phyloP scores from a whole-genome alignment of 331 rosid species.

The Phaseolus coccineus region DNA sequence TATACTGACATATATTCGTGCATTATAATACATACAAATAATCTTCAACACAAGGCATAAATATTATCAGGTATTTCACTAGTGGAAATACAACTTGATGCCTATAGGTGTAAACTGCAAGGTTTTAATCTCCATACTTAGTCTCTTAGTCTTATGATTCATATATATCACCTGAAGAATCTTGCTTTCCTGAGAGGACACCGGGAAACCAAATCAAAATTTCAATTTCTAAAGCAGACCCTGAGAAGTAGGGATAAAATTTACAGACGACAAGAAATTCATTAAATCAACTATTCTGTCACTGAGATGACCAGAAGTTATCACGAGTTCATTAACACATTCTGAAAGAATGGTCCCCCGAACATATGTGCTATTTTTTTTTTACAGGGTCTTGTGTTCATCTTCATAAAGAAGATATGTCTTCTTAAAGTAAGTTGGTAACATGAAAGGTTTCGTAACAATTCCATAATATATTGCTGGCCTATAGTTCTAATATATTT shows the following conservation, averaged over 20 bases:
- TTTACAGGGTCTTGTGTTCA: background rate
- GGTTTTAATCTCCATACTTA: slow-evolving; percentile 4
- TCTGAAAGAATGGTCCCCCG: background rate
- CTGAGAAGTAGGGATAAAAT: background rate
- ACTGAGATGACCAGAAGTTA: slow-evolving; percentile 14
- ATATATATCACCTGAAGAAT: slow-evolving; percentile 17
- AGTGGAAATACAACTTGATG: slow-evolving; percentile 14
- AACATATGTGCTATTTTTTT: background rate
- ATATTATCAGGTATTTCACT: slow-evolving; percentile 26
- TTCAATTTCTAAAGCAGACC: slow-evolving; percentile 19
- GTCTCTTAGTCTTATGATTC: background rate
- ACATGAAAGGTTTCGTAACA: background rate
- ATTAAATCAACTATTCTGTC: background rate
- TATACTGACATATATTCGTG: background rate
- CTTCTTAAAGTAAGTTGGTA: background rate
- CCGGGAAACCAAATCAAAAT: slow-evolving; percentile 10
- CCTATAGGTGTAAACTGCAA: slow-evolving; percentile 5
- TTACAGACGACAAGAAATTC: background rate
- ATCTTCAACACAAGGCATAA: slow-evolving; percentile 1
- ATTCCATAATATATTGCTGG: slow-evolving; percentile 27
- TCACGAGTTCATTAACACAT: background rate
- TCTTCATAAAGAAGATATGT: slow-evolving; percentile 24
- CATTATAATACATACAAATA: slow-evolving; percentile 23
- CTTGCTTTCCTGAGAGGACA: slow-evolving; percentile 18
- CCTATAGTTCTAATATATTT: background rate